phyloP scores from a whole-genome alignment of 805 yeast genomes.

The Saturnispora dispora region DNA sequence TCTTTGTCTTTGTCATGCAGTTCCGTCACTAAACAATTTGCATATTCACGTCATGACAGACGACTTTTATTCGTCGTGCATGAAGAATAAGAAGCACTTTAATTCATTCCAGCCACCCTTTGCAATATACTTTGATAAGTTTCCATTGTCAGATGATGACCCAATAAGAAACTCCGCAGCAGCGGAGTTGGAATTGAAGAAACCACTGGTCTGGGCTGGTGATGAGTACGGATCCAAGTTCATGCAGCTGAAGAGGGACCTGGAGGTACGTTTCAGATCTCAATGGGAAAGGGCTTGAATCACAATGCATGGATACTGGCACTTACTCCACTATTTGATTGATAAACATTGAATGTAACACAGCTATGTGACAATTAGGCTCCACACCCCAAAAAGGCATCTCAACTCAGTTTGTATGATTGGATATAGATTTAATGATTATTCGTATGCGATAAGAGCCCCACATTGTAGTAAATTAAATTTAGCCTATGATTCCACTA shows the following conservation, averaged over 20 bases:
- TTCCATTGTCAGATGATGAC: slow-evolving; percentile 38
- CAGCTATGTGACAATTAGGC: neutral
- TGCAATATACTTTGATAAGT: slow-evolving; percentile 45
- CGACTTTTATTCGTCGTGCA: slow-evolving; percentile 44
- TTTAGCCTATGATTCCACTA: slow-evolving; percentile 10
- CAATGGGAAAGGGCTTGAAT: slow-evolving; percentile 4
- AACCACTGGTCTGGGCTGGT: slow-evolving; percentile 33
- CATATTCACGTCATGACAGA: slow-evolving; percentile 67
- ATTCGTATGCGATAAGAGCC: slow-evolving; percentile 1
- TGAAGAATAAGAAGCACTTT: slow-evolving; percentile 60
- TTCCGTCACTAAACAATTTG: slow-evolving; percentile 59
- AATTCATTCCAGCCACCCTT: slow-evolving; percentile 61
- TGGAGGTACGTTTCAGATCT: neutral
- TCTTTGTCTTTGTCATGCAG: slow-evolving; percentile 56
- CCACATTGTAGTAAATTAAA: neutral
- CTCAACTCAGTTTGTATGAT: slow-evolving; percentile 1
- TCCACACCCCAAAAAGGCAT: neutral
- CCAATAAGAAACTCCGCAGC: slow-evolving; percentile 29
- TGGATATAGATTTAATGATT: neutral
- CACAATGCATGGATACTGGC: neutral
- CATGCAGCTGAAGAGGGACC: neutral
- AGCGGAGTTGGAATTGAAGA: slow-evolving; percentile 15
- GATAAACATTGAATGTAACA: neutral
- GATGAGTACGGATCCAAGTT: slow-evolving; percentile 4
- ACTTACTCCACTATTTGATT: neutral